Evolutionary conservation across 2,329 filamentous ascomycete species (phyloP).

Genomic region (Exophiala mesophila): DNA sequence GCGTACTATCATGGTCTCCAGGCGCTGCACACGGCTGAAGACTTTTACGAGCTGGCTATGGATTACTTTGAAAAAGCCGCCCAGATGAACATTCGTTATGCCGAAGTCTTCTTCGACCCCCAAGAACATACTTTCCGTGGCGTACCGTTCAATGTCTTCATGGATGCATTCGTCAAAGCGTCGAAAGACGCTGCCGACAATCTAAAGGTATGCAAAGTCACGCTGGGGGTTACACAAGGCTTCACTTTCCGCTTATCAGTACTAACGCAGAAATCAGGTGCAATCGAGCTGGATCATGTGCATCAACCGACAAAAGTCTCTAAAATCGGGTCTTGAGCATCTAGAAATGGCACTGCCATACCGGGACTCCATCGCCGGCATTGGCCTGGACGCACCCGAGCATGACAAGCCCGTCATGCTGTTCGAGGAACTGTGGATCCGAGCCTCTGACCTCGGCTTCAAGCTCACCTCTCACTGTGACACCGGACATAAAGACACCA

Average conservation of each 20-base stretch:
- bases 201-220: constrained; percentile 30
- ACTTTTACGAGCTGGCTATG: constrained; percentile 42
- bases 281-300: constrained; percentile 38
- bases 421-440: constrained; percentile 39
- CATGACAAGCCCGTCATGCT: constrained; percentile 42
- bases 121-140: constrained; percentile 40
- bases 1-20: constrained; percentile 33
- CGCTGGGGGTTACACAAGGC: too few relatives aligned
- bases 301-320: constrained; percentile 39
- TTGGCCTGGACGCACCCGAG: constrained; percentile 47
- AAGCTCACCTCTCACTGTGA: constrained; percentile 48
- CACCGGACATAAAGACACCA: constrained; percentile 45
- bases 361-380: constrained; percentile 17
- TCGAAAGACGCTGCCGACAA: constrained; percentile 28
- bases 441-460: constrained; percentile 38
- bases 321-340: constrained; percentile 36
- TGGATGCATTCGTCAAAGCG: constrained; percentile 36
- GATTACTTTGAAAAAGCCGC: constrained; percentile 33
- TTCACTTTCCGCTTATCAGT: neutral
- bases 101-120: constrained; percentile 42
- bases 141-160: constrained; percentile 30
- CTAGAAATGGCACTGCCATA: constrained; percentile 38
- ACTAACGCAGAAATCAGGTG: constrained; percentile 6
- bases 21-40: constrained; percentile 33
- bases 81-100: constrained; percentile 38